Evolutionary conservation across 768 basidiomycete genomes (phyloP), one percentile per base, ranked within the genome.

Genomic region (Rhizopogon salebrosus): DNA sequence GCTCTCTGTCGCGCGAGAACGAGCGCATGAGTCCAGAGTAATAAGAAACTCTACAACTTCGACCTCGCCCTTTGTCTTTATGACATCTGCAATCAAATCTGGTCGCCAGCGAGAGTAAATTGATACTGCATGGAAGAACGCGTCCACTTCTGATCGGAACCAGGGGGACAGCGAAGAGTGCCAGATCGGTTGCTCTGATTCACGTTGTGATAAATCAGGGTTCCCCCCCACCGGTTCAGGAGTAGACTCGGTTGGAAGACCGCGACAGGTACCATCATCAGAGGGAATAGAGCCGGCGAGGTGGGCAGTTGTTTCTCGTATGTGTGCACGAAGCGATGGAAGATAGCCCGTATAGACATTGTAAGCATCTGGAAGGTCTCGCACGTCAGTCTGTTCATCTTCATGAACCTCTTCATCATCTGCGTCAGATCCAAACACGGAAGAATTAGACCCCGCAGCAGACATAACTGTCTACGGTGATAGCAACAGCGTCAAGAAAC

Each of bases 41-140:
- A 81, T 74, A 55, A 93, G 67, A 61, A 90, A 92, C 24, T 76
- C 67, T 54, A 79, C 81, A 18, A 93, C 85, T 54, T 93, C 88
- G 46, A 78, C 67, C 8, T 79, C 72, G 13, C 74, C 80, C 69
- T 87, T 90, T 20, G 85, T 83, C 54, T 74, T 73, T n/a, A 92
- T 71, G 45, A 77, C 77, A 5, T 71, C 74, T 0, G 89, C 82
- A 46, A 94, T 85, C 42, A 92, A 76, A 65, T 93, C 92, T 0
- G 89, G 87, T 20, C 89, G 71, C 39, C 87, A 74, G 23, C 87
- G 78, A 18, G 90, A 92, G 66, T 87, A 71, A 2, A 83, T 64
- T 24, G 77, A 68, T 20, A 93, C 66, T 0, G 79, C 84, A 64
- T 80, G 85, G 65, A 92, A 93, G 69, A 93, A 89, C 0, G 62